Evolutionary conservation across 306 rosid genomes (phyloP), one percentile per base, ranked within the genome.

Genomic region (Inga oerstediana): DNA sequence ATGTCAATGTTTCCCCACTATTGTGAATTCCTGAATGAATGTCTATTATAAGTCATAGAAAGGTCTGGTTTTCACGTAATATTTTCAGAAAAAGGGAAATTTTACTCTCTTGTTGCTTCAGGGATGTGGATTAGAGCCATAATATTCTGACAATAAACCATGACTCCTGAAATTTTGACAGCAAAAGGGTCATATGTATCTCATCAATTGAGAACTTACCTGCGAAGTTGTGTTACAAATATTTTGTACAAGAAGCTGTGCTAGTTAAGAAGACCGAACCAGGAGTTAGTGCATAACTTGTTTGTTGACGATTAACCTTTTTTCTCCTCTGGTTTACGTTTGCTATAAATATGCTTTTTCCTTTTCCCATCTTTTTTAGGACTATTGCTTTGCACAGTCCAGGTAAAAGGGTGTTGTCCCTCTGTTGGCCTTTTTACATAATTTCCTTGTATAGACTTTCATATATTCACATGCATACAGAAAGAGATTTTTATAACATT

Each of bases 21-120:
- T 34, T 74, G 80, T 61, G 48, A 52, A 34, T 81, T 75, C 41
- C 37, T 56, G 46, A 64, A 65, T 44, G 48, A 69, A 73, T 84
- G 56, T 77, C 65, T 51, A 17, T 43, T 71, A 7, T 32, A 35
- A 22, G 41, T 41, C 15, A 2, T 22, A 39, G 27, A 59, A 84
- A 75, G 77, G 61, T 35, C 58, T 58, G 54, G 44, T 69, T 54
- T 7, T 41, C 41, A 58, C 45, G 45, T 70, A 77, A 58, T 48
- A 45, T 65, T 67, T 67, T 34, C 13, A 34, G 32, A 11, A 8
- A 16, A 77, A 58, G 20, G 30, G 35, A 61, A 69, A 17, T 46
- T 46, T 54, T 49, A 75, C 68, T 81, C 45, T 56, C 19, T 51
- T 69, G 20, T 43, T 83, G 66, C 52, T 76, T 43, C 59, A 54